Conservation (phyloP, 805 yeast species). For the Pichia eremophila region DNA sequence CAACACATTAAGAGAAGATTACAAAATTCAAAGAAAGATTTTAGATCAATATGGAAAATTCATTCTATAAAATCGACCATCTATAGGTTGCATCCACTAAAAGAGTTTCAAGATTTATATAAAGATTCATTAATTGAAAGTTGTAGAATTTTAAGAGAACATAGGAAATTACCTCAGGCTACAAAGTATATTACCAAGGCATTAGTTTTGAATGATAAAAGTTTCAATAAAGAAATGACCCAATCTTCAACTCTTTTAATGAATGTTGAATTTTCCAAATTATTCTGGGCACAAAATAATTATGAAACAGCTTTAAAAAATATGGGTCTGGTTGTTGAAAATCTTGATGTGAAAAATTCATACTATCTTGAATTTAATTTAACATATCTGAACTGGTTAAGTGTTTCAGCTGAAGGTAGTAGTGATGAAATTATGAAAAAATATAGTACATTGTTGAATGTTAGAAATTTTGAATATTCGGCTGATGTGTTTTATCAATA, state of each 20-base stretch:
- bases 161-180: slow-evolving; percentile 63
- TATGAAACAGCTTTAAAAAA: slow-evolving; percentile 72
- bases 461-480: slow-evolving; percentile 31
- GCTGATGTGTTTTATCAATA: slow-evolving; percentile 69
- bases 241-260: slow-evolving; percentile 24
- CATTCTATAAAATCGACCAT: slow-evolving; percentile 36
- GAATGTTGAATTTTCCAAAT: slow-evolving; percentile 67
- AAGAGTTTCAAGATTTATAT: slow-evolving; percentile 23
- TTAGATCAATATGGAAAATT: slow-evolving; percentile 37
- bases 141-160: slow-evolving; percentile 57
- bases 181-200: slow-evolving; percentile 60
- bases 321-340: slow-evolving; percentile 34
- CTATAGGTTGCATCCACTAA: slow-evolving; percentile 19
- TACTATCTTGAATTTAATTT: slow-evolving; percentile 41
- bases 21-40: slow-evolving; percentile 25
- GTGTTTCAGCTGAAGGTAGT: slow-evolving; percentile 73
- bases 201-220: slow-evolving; percentile 30
- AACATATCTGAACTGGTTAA: slow-evolving; percentile 83
- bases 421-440: slow-evolving; percentile 63
- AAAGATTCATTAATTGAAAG: slow-evolving; percentile 48
- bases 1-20: slow-evolving; percentile 16
- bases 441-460: slow-evolving; percentile 47
- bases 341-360: slow-evolving; percentile 12
- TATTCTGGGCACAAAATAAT: slow-evolving; percentile 86
- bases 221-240: slow-evolving; percentile 4